phyloP scores from a whole-genome alignment of 345 rosid genomes.

The Sisymbrium irio region DNA sequence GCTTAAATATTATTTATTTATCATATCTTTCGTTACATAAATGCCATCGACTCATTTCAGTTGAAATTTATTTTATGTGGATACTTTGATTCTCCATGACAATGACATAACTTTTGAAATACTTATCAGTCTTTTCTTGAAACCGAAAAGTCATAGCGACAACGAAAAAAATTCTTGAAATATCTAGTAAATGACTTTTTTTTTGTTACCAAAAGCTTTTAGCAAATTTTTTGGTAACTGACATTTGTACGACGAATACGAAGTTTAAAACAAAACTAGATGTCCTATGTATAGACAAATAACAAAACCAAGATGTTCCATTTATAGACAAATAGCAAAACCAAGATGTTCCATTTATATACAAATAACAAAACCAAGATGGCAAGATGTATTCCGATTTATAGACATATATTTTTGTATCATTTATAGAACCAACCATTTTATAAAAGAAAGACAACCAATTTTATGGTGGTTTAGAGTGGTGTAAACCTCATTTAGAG shows the following conservation, averaged over 20 bases:
- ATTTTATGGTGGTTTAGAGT: neutral
- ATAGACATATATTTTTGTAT: neutral
- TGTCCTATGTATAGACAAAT: neutral
- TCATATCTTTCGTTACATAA: neutral
- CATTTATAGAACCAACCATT: neutral
- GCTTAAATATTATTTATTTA: neutral
- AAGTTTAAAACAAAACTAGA: neutral
- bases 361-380: neutral
- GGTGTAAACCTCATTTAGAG: neutral
- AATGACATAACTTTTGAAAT: neutral
- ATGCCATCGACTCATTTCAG: neutral
- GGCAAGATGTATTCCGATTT: neutral
- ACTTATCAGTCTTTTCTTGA: constrained; percentile 1
- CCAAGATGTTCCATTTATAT: neutral
- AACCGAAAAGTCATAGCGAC: constrained; percentile 13
- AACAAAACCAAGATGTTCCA: constrained; percentile 1
- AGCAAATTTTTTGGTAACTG: neutral
- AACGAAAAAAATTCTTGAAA: neutral
- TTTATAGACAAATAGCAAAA: neutral
- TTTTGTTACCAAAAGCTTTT: neutral
- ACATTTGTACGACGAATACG: neutral
- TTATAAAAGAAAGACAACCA: too few species aligned
- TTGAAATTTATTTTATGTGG: constrained; percentile 1
- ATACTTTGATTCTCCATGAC: constrained; percentile 15
- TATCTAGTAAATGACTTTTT: neutral